Base-by-base conservation (phyloP, 2,329 filamentous ascomycete species). In the Raffaelea ambrosiae region DNA sequence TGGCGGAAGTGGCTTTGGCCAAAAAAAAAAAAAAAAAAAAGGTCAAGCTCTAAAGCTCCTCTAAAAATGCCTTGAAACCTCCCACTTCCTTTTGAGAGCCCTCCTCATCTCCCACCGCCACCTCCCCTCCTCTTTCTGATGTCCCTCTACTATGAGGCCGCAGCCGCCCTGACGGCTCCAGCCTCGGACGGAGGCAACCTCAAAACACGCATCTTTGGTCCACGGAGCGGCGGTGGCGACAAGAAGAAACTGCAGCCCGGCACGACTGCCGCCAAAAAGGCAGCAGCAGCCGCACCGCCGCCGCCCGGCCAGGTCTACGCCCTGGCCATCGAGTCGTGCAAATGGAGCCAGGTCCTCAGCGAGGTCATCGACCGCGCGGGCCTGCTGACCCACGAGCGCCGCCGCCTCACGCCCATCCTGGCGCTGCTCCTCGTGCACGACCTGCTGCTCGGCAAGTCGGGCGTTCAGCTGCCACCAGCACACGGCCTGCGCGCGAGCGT, bases 81-180 rank as follows among this genome's bases (percentile, higher is more conserved):
- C n/a, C n/a, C n/a, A n/a, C n/a, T 29, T 13, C 13, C 26, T 29
- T 29, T 29, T 7, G 26, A 29, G 7, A 29, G 7, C 7, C 13
- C 7, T 29, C 13, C 13, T 29, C 13, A 29, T 13, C 26, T 29
- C n/a, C n/a, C n/a, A n/a, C n/a, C n/a, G n/a, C n/a, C n/a, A n/a
- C n/a, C n/a, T 29, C 26, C 7, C 26, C 26, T 13, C 13, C 13
- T 13, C 26, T 29, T 29, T 29, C 26, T 7, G 26, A 97, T 97
- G 91, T 95, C 90, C 43, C 83, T 98, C 48, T 98, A 98, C 64
- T 86, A 95, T 63, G 93, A 97, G 70, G 86, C 90, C 7, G 88
- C 86, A 4, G 75, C 82, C 14, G 72, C 96, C 33, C 69, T 98
- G 48, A 76, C 77, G 4, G 76, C 74, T 7, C 68, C 81, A 3